Evolutionary conservation across 2,329 filamentous ascomycete genomes (phyloP), one percentile per base, ranked within the genome.

Genomic region (Colletotrichum sp.): DNA sequence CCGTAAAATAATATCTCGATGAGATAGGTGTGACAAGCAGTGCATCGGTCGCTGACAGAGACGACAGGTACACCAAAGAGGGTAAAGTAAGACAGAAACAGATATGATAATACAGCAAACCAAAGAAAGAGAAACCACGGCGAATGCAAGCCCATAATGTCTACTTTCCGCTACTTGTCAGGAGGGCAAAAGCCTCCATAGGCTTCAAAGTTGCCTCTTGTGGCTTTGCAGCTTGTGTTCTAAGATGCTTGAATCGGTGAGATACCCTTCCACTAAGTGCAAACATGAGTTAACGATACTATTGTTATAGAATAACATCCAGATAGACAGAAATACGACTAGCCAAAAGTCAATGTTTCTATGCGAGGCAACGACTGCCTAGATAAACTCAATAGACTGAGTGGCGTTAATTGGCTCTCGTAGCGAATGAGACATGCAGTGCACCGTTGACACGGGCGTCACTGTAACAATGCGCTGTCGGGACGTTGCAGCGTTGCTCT

Each of bases 11-110:
- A 43, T 43, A 12, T 43, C 16, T 43, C 9, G 5, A 10, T 18
- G 0, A 9, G 9, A 43, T 0, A 2, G 5, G 16, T n/a, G 18
- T n/a, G 39, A n/a, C 0, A 0, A 10, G 16, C 39, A 43, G 3
- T n/a, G 5, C 1, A 39, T 0, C 2, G 1, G 8, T 43, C 18
- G 16, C 18, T 0, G 18, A n/a, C 9, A 12, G 9, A n/a, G 9
- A 43, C 39, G 3, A 12, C 18, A n/a, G 39, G 0, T n/a, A 6
- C 18, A 43, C 0, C 8, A 0, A 10, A 10, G 8, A 4, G 16
- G 36, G 16, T 18, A 10, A 43, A 3, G 9, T n/a, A 10, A 1
- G 8, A 6, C 5, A 6, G 5, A 18, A 0, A 18, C 36, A 43
- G 8, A 0, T 43, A 6, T 43, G 0, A 39, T 5, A 1, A 18